Conservation (phyloP, 768 basidiomycete genomes). For the Auricularia sp. region DNA sequence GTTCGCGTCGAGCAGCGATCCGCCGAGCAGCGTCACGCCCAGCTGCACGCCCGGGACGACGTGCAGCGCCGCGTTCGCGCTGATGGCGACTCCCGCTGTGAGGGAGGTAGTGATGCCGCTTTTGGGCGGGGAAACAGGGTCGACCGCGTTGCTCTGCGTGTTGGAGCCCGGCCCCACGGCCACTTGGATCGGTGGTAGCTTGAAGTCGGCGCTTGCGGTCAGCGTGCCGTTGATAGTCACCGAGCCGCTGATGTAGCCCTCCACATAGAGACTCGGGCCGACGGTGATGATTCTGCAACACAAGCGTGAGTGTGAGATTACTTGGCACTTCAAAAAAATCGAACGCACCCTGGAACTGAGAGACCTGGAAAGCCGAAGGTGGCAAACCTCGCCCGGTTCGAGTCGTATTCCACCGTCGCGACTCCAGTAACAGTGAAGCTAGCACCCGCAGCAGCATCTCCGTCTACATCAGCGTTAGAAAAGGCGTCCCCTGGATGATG, state of each 20-base stretch:
- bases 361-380: constrained; percentile 7
- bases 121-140: not conserved
- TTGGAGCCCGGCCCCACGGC: not conserved
- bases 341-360: not conserved
- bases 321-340: not conserved
- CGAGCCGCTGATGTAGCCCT: not conserved
- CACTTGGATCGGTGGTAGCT: not conserved
- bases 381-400: not conserved
- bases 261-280: not conserved
- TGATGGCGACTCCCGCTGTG: not conserved
- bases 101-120: not conserved
- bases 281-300: not conserved
- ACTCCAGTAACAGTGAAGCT: constrained; percentile 4
- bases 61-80: not conserved
- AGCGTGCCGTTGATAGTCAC: not conserved
- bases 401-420: not conserved
- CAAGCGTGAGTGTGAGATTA: not conserved
- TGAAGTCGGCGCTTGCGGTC: not conserved
- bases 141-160: not conserved
- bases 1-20: not conserved
- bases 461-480: not conserved
- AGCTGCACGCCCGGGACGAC: not conserved
- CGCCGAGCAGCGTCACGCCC: not conserved
- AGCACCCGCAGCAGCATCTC: not conserved
- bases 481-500: not conserved